These are phyloP conservation scores for Xylaria castorea DNA, from an alignment of 495 filamentous ascomycete species.

Conservation along the genomic window DNA sequence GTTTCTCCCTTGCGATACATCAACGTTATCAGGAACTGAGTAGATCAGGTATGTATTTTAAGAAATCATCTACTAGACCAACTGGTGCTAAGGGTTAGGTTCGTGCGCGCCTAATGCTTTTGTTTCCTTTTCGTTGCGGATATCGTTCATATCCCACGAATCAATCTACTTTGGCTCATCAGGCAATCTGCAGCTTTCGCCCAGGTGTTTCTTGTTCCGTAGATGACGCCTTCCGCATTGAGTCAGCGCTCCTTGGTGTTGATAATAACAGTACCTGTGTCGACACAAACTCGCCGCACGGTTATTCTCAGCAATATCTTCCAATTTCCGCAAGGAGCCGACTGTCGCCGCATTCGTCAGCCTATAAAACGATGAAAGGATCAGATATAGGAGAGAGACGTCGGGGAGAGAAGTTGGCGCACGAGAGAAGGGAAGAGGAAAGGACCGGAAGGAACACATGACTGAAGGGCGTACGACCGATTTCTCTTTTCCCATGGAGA, in stretches of 20 bases:
- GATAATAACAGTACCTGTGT: neutral
- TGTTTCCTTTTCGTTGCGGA: neutral
- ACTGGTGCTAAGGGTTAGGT: neutral
- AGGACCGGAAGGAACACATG: neutral
- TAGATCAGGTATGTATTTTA: neutral
- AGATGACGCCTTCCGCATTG: neutral
- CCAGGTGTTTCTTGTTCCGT: neutral
- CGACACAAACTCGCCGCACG: neutral
- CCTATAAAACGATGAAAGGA: neutral
- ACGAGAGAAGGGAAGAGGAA: neutral
- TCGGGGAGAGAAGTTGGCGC: neutral
- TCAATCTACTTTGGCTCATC: neutral
- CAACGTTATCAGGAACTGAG: neutral
- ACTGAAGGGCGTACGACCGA: neutral
- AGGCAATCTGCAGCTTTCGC: neutral
- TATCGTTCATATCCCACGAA: neutral
- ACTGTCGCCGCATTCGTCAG: neutral
- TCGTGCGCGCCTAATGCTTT: neutral
- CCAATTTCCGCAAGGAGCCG: neutral
- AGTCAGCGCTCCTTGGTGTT: neutral
- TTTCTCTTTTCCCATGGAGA: neutral
- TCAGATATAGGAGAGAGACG: neutral
- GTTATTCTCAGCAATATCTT: neutral
- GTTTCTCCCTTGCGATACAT: neutral
- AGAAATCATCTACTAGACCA: neutral